Percentiles rank a stretch among this genome's conserved stretches.
Conservation (phyloP, 2,329 filamentous ascomycete species). For the Didymella lethalis region DNA sequence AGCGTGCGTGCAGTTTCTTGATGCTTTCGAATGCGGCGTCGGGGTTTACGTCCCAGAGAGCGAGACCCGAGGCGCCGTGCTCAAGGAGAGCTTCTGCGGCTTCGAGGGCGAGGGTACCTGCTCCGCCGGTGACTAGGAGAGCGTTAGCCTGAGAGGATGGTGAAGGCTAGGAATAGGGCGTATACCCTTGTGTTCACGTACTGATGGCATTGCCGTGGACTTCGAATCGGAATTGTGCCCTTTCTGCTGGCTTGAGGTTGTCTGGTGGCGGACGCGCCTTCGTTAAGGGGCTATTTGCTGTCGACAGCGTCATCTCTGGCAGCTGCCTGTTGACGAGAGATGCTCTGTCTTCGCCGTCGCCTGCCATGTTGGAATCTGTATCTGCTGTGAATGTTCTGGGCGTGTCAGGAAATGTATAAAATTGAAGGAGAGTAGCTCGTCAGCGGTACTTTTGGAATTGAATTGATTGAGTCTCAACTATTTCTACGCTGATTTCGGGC, state of each 20-base stretch:
- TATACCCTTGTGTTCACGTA: slow-evolving; percentile 47
- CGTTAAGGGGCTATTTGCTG: slow-evolving; percentile 54
- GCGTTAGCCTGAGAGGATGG: slow-evolving; percentile 5
- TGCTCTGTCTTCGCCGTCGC: slow-evolving; percentile 51
- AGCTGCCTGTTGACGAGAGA: slow-evolving; percentile 55
- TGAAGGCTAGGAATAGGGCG: background rate
- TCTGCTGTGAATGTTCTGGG: background rate
- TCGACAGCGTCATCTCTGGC: slow-evolving; percentile 60
- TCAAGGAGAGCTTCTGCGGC: slow-evolving; percentile 70
- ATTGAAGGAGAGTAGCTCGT: background rate
- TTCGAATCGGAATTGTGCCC: slow-evolving; percentile 59
- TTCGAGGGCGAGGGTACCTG: slow-evolving; percentile 68
- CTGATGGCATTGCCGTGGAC: slow-evolving; percentile 63
- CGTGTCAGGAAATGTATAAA: too few relatives aligned
- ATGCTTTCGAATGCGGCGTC: slow-evolving; percentile 56
- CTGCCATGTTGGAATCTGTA: slow-evolving; percentile 38
- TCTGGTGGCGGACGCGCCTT: slow-evolving; percentile 55
- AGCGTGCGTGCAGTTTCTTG: slow-evolving; percentile 59
- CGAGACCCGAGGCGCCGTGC: slow-evolving; percentile 67
- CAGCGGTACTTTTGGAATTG: background rate
- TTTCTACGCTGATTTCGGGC: slow-evolving; percentile 17
- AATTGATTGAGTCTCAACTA: slow-evolving; percentile 3
- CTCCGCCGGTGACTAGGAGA: slow-evolving; percentile 67
- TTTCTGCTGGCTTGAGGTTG: slow-evolving; percentile 51
- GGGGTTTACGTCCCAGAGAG: slow-evolving; percentile 66